Percentiles rank a stretch among this genome's conserved stretches.
Conservation (phyloP, 176 grass and related monocot species). For the Tillandsia leiboldiana region DNA sequence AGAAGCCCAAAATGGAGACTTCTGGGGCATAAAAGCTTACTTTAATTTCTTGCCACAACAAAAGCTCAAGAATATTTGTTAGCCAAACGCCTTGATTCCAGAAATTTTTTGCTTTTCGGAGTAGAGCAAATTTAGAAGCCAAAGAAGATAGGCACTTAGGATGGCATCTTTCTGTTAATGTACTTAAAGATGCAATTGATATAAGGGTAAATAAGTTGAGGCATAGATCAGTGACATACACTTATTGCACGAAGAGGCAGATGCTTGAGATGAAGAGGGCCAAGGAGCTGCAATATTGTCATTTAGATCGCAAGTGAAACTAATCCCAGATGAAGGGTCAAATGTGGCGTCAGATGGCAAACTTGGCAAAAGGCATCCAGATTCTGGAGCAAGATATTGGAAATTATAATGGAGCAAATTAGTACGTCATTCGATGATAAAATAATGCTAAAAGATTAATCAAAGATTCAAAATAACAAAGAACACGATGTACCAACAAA, state of each 20-base stretch:
- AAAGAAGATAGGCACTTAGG: no score
- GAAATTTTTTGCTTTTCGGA: no score
- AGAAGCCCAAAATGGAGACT: no score
- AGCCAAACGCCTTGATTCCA: no score
- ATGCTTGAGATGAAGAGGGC: constrained; percentile 55
- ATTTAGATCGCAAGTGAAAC: constrained; percentile 98
- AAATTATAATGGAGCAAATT: not conserved
- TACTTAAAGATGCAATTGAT: constrained; percentile 4
- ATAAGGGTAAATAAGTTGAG: constrained; percentile 9
- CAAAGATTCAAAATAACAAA: no score
- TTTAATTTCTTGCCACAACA: no score
- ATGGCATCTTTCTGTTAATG: not conserved
- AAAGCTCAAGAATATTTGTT: no score
- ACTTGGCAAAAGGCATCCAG: constrained; percentile 95
- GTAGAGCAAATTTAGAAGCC: no score
- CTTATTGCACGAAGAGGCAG: constrained; percentile 75
- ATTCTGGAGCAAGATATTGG: constrained; percentile 38
- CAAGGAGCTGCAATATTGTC: constrained; percentile 98
- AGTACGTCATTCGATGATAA: no score
- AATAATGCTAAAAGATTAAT: no score
- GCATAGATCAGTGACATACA: constrained; percentile 43
- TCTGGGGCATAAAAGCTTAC: no score
- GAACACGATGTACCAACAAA: no score
- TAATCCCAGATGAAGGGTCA: constrained; percentile 64
- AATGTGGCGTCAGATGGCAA: constrained; percentile 91